Evolutionary conservation across 2,329 filamentous ascomycete species (phyloP).

Genomic region (Beauveria sp.): DNA sequence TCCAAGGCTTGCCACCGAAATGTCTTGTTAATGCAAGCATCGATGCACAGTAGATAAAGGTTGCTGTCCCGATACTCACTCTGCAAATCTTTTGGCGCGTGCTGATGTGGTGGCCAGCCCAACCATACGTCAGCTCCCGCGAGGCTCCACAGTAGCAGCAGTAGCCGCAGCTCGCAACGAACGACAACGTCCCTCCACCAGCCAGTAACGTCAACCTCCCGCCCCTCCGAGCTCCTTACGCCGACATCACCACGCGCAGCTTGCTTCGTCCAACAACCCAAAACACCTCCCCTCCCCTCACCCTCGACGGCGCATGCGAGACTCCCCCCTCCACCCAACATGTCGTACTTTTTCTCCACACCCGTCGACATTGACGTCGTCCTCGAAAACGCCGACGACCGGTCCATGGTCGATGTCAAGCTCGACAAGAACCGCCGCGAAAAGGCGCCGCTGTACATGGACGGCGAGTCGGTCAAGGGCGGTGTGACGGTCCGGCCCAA

Average conservation of each 20-base stretch:
- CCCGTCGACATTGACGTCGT: constrained; percentile 98
- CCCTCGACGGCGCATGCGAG: neutral
- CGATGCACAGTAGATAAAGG: neutral
- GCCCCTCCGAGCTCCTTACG: constrained; percentile 1
- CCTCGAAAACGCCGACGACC: constrained; percentile 88
- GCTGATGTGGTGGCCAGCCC: neutral
- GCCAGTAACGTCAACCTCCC: neutral
- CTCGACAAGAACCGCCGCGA: constrained; percentile 96
- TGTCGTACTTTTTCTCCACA: constrained; percentile 98
- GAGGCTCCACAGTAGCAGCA: constrained; percentile 3
- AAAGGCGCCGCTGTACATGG: constrained; percentile 94
- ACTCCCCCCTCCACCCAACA: constrained; percentile 27
- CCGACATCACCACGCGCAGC: neutral
- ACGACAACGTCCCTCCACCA: constrained; percentile 4
- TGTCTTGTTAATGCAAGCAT: neutral
- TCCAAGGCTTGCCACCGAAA: too few species aligned
- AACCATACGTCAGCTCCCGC: constrained; percentile 10
- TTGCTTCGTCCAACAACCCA: neutral
- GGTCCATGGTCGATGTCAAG: constrained; percentile 94
- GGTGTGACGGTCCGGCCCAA: constrained; percentile 92
- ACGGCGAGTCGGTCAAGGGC: constrained; percentile 96
- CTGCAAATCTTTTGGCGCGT: neutral
- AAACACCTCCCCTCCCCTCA: too few species aligned
- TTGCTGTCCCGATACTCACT: neutral
- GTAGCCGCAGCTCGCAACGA: constrained; percentile 2